Evolutionary conservation across 2,329 filamentous ascomycete genomes (phyloP).

Genomic region (Botryotinia narcissicola): DNA sequence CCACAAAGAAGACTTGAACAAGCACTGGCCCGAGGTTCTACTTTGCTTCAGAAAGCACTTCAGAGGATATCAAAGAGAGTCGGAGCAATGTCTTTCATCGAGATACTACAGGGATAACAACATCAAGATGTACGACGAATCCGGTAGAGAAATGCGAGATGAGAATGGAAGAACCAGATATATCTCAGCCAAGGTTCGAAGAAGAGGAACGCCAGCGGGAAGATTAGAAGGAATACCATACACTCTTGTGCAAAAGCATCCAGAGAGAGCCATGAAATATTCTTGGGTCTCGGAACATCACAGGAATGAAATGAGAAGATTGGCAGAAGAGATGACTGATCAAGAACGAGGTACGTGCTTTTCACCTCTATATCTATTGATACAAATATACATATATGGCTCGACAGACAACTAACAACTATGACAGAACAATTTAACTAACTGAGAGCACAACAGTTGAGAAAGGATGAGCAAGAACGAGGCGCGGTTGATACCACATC

Average conservation of each 20-base stretch:
- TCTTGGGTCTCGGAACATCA: conserved; percentile 20
- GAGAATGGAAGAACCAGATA: conserved; percentile 20
- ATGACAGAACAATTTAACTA: not conserved
- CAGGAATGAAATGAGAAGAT: conserved; percentile 17
- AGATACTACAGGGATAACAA: conserved; percentile 24
- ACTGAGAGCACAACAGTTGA: not conserved
- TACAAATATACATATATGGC: not conserved
- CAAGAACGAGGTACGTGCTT: conserved; percentile 9
- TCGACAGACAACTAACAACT: not conserved
- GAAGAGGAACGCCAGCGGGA: conserved; percentile 15
- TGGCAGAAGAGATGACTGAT: conserved; percentile 1
- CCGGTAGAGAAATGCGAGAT: conserved; percentile 9
- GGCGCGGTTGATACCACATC: not conserved
- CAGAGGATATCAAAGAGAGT: not conserved
- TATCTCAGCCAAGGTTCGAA: conserved; percentile 21
- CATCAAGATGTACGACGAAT: conserved; percentile 10
- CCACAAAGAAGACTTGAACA: conserved; percentile 19
- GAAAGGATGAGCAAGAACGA: not conserved
- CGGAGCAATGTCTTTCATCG: conserved; percentile 21
- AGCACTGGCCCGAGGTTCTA: conserved; percentile 19
- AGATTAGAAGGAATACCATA: conserved; percentile 21
- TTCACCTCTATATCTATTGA: not conserved
- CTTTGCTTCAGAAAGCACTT: conserved; percentile 7
- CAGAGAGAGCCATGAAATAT: conserved; percentile 20
- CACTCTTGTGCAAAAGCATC: conserved; percentile 21